Evolutionary conservation across 345 rosid species (phyloP).

Genomic region (Erysimum cheiranthoides): DNA sequence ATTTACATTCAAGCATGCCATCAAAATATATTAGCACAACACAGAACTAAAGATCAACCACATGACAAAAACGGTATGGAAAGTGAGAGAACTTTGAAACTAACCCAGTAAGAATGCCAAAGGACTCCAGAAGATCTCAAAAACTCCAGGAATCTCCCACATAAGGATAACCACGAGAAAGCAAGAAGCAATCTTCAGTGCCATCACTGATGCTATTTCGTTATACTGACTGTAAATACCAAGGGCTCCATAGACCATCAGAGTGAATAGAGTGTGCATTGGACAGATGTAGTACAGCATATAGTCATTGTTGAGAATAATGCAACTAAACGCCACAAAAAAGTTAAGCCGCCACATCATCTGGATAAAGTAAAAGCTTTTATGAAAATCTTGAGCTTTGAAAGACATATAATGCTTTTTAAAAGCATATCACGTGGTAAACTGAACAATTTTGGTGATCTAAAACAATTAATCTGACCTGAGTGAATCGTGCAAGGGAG

Average conservation of each 20-base stretch:
- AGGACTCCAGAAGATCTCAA: constrained; percentile 83
- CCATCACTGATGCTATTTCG: constrained; percentile 88
- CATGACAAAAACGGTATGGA: background rate
- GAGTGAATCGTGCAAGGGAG: constrained; percentile 86
- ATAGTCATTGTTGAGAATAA: constrained; percentile 90
- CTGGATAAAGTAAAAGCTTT: constrained; percentile 57
- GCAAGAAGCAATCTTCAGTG: constrained; percentile 74
- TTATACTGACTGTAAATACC: constrained; percentile 81
- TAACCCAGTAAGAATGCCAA: constrained; percentile 71
- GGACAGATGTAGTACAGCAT: constrained; percentile 96
- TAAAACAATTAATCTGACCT: constrained; percentile 56
- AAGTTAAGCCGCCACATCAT: constrained; percentile 99
- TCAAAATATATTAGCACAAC: background rate
- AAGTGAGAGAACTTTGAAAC: constrained; percentile 35
- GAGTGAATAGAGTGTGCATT: constrained; percentile 95
- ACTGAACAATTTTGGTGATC: constrained; percentile 9
- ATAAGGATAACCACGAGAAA: constrained; percentile 81
- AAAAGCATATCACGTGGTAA: constrained; percentile 15
- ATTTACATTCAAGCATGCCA: constrained; percentile 4
- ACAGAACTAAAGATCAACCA: constrained; percentile 8
- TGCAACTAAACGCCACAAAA: constrained; percentile 83
- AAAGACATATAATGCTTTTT: background rate
- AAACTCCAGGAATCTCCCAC: constrained; percentile 96
- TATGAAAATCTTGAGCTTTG: constrained; percentile 14
- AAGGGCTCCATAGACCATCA: constrained; percentile 95